Conservation (phyloP, 2,329 filamentous ascomycete species). For the Alternaria ethzedia region DNA sequence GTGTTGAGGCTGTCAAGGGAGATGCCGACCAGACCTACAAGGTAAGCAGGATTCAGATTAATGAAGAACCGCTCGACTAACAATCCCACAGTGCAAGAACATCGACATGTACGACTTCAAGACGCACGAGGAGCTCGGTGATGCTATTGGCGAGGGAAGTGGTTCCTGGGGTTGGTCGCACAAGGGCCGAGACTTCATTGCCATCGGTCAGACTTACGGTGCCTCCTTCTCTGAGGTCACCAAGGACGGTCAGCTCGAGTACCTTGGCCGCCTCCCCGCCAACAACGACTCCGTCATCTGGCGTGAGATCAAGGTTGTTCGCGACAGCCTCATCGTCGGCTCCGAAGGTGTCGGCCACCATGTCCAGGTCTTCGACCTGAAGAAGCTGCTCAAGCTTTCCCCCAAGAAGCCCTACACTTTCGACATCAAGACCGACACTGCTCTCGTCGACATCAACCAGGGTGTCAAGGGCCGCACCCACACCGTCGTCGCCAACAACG, state of each 20-base stretch:
- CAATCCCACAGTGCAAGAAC: conserved; percentile 38
- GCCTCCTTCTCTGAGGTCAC: conserved; percentile 61
- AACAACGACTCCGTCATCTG: conserved; percentile 55
- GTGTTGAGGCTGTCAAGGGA: conserved; percentile 46
- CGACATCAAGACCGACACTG: conserved; percentile 35
- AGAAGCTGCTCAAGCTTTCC: conserved; percentile 46
- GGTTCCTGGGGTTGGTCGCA: conserved; percentile 63
- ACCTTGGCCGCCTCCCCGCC: conserved; percentile 61
- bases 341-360: conserved; percentile 54
- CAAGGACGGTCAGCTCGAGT: conserved; percentile 56
- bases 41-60: neutral
- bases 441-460: conserved; percentile 37
- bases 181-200: conserved; percentile 61
- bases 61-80: neutral
- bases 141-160: conserved; percentile 49
- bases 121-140: conserved; percentile 62
- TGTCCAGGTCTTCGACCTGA: conserved; percentile 68
- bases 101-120: conserved; percentile 65
- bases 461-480: conserved; percentile 41
- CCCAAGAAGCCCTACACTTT: conserved; percentile 43
- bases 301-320: conserved; percentile 59
- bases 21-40: conserved; percentile 50
- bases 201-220: conserved; percentile 63
- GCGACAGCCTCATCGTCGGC: conserved; percentile 52
- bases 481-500: conserved; percentile 46